Evolutionary conservation across 352 stramenopile species (phyloP), one percentile per base, ranked within the genome.

Genomic region (Phytophthora podocarpi): DNA sequence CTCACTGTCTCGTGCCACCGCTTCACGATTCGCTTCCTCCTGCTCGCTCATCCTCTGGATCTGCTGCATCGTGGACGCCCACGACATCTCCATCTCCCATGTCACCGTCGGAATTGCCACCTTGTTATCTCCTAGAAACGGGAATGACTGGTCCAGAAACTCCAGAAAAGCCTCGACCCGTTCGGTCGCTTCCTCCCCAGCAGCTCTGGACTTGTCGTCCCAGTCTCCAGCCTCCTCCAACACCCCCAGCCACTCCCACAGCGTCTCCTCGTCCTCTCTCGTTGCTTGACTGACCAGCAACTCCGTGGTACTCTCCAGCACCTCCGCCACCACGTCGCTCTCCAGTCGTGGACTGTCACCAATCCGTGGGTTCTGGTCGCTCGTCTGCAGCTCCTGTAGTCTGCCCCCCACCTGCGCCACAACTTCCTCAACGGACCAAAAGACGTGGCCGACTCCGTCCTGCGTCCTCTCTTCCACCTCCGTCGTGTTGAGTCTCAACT

Each of bases 251-350:
- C 79, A 89, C 13, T 59, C 26, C 23, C 57, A 45, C 1, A 89
- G 49, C 43, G 72, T 16, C 1, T 18, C 18, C 2, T 72, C 41
- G 6, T 83, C 41, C 1, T 60, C 59, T 12, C 42, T 48, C 0
- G 28, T 62, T 0, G 68, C 70, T 34, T 69, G 77, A 48, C 70
- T 75, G n/a, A 86, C 47, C 32, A 89, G 28, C 37, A 89, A 42
- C 36, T 89, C 80, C n/a, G 80, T 89, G 34, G 75, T 53, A 21
- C 51, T 64, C 27, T 89, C 70, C 5, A 85, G 47, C 16, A 89
- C 42, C 43, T 89, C 75, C 9, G 51, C 57, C 28, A 70, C 47
- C 13, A 81, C 50, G 2, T 69, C 65, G n/a, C 37, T 30, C 40
- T 78, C 59, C 12, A 84, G n/a, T n/a, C n/a, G 35, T 23, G 24